Percentiles rank a stretch among this genome's conserved stretches.
These are phyloP conservation scores for Aspergillus kassunensis DNA, from an alignment of 495 filamentous ascomycete genomes.

Conservation along the genomic window DNA sequence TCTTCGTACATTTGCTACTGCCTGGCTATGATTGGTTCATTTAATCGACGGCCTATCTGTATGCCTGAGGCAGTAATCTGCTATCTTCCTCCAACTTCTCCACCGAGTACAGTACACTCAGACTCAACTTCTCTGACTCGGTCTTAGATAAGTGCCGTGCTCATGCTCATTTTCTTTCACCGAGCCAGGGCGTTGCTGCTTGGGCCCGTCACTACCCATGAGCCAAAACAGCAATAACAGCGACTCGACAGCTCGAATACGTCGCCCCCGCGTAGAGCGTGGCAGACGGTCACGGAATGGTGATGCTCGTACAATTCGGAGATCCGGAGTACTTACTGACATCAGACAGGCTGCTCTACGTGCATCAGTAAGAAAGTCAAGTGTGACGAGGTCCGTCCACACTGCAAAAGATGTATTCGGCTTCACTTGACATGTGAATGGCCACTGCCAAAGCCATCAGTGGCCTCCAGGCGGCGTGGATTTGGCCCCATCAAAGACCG, in stretches of 20 bases:
- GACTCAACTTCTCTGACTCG: too few relatives aligned
- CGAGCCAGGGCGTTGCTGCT: neutral
- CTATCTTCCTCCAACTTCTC: neutral
- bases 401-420: conserved; percentile 10
- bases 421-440: conserved; percentile 11
- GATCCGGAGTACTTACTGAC: neutral
- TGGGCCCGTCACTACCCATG: neutral
- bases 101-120: neutral
- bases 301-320: neutral
- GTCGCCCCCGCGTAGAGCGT: conserved; percentile 10
- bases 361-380: conserved; percentile 12
- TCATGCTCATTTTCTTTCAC: neutral
- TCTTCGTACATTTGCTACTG: neutral
- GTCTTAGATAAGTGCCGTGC: neutral
- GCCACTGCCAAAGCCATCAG: conserved; percentile 2
- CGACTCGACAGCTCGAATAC: neutral
- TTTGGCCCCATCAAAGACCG: conserved; percentile 16
- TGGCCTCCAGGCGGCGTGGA: conserved; percentile 11
- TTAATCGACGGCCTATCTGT: conserved; percentile 11
- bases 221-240: neutral
- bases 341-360: conserved; percentile 10
- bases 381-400: conserved; percentile 16
- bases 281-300: conserved; percentile 11
- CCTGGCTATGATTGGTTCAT: conserved; percentile 4
- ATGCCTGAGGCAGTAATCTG: neutral